Evolutionary conservation across 441 rosid species (phyloP), one percentile per base, ranked within the genome.

Genomic region (Raphanus hybrid): DNA sequence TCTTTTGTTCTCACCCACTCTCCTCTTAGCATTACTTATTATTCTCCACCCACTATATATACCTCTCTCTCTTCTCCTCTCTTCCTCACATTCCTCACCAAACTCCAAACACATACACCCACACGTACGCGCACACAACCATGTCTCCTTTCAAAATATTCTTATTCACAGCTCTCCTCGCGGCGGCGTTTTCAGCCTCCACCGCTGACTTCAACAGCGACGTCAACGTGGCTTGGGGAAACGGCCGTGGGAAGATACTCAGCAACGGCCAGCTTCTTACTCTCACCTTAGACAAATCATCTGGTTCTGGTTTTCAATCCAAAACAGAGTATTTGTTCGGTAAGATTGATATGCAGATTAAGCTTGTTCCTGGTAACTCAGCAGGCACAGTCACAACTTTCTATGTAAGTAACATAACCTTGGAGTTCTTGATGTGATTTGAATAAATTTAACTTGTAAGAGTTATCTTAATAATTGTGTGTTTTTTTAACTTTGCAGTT

Each of bases 261-360:
- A 71, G 85, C 74, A 85, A 81, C 20, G 88, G 88, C 37, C 78
- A 82, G 27, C 84, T 82, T 43, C 77, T 88, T 6, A 81, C 85
- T 26, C 84, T 87, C 34, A 78, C 86, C 3, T 85, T 86, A 16
- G 91, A 87, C 82, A 71, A 63, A 23, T 54, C 72, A 14, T 85
- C 87, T 14, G 90, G 90, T 50, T 85, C 90, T 0, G 89, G 90
- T 1, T 85, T 87, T 68, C 84, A 85, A 68, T 84, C 90, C 75
- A 87, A 78, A 73, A 83, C 79, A 10, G 81, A 84, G 67, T 86
- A 73, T 59, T 50, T 87, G 26, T 87, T 83, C 6, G 91, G 87
- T 15, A 83, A 78, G 67, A 71, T 87, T 27, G 85, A 83, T 74
- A 78, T 87, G 84, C 89, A 84, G 62, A 79, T 87, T 69, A 87